Evolutionary conservation across 2,329 filamentous ascomycete genomes (phyloP).

Genomic region (Clonostachys solani): DNA sequence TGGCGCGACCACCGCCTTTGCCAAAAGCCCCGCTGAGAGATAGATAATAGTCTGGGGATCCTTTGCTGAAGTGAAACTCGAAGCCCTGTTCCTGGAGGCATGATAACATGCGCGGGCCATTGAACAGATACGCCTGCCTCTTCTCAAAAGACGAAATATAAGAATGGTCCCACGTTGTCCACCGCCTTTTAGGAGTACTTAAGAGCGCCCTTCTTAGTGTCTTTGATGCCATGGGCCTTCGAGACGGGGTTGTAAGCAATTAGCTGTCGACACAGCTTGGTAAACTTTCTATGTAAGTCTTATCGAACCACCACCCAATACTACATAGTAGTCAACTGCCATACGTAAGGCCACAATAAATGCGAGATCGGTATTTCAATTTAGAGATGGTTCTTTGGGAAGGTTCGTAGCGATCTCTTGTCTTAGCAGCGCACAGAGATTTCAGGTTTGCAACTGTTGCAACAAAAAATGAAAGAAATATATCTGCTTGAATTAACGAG

Average conservation of each 20-base stretch:
- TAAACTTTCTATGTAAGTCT: too few relatives aligned
- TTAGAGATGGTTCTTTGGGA: too few relatives aligned
- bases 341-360: too few relatives aligned
- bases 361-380: too few relatives aligned
- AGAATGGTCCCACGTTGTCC: slow-evolving; percentile 18
- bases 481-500: too few relatives aligned
- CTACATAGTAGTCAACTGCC: too few relatives aligned
- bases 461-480: too few relatives aligned
- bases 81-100: slow-evolving; percentile 19
- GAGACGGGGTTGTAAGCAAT: slow-evolving; percentile 12
- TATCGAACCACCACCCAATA: too few relatives aligned
- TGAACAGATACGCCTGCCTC: slow-evolving; percentile 18
- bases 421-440: too few relatives aligned
- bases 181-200: slow-evolving; percentile 19
- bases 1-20: slow-evolving; percentile 10
- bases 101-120: slow-evolving; percentile 20
- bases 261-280: too few relatives aligned
- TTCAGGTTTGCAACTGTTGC: too few relatives aligned
- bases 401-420: too few relatives aligned
- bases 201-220: slow-evolving; percentile 15
- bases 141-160: slow-evolving; percentile 17
- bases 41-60: slow-evolving; percentile 25
- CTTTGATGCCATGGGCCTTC: slow-evolving; percentile 8
- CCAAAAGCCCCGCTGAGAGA: slow-evolving; percentile 10
- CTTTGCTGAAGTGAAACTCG: slow-evolving; percentile 12